Conservation (phyloP, 768 basidiomycete genomes). For the Boletales sp. region DNA sequence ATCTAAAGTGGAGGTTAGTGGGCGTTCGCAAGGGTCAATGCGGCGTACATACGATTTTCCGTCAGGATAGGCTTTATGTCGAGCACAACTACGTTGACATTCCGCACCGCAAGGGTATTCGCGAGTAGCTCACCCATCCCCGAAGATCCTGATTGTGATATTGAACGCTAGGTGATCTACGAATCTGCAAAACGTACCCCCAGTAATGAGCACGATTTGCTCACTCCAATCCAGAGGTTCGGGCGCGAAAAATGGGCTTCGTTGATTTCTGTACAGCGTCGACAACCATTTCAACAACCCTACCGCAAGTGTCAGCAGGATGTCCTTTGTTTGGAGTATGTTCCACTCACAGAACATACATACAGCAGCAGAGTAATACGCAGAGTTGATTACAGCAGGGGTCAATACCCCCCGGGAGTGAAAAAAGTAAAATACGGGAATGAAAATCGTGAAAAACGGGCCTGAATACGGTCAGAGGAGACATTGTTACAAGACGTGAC, state of each 20-base stretch:
- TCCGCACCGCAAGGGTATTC: constrained; percentile 79
- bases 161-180: background rate
- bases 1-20: constrained; percentile 38
- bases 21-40: background rate
- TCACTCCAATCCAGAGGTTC: constrained; percentile 76
- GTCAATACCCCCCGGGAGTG: constrained; percentile 56
- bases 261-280: constrained; percentile 70
- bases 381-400: constrained; percentile 47
- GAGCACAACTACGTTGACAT: constrained; percentile 80
- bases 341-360: constrained; percentile 62
- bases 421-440: constrained; percentile 76
- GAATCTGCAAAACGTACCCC: constrained; percentile 50
- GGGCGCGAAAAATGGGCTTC: constrained; percentile 57
- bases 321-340: background rate
- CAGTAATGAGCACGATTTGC: constrained; percentile 88
- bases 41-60: constrained; percentile 59
- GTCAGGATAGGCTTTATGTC: constrained; percentile 76
- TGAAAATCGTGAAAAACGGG: constrained; percentile 79
- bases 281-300: constrained; percentile 73
- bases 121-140: constrained; percentile 88
- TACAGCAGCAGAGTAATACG: constrained; percentile 54
- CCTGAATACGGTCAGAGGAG: constrained; percentile 39
- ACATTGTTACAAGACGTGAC: background rate
- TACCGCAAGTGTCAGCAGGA: constrained; percentile 26
- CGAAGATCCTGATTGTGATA: constrained; percentile 60